Evolutionary conservation across 2,329 filamentous ascomycete genomes (phyloP).

Genomic region (Lomentospora prolificans): DNA sequence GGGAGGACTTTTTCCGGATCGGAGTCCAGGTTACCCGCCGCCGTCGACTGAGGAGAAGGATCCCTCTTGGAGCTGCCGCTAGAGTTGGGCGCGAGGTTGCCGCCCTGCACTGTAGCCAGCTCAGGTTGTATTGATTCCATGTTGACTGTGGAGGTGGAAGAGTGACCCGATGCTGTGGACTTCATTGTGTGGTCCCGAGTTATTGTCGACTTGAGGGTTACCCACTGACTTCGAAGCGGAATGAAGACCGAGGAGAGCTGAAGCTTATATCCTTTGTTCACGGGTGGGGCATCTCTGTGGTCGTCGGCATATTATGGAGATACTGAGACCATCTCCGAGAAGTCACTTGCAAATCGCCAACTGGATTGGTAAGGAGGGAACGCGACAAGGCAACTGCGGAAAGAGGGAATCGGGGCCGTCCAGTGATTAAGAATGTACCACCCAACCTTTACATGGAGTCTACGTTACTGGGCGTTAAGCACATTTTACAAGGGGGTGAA

Average conservation of each 20-base stretch:
- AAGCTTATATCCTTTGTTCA: background rate
- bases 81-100: background rate
- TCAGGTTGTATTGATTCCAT: background rate
- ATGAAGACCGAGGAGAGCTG: background rate
- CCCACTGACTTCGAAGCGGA: no score
- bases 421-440: no score
- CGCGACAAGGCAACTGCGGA: no score
- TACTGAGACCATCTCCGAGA: background rate
- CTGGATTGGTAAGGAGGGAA: no score
- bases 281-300: background rate
- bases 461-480: no score
- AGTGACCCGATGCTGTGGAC: background rate
- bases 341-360: background rate
- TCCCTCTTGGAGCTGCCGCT: background rate
- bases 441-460: no score
- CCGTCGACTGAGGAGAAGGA: background rate
- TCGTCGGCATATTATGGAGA: background rate
- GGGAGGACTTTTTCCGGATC: background rate
- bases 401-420: no score
- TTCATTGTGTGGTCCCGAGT: slow-evolving; percentile 1
- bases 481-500: no score
- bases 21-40: background rate
- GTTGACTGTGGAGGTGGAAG: background rate
- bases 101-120: background rate
- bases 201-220: background rate